phyloP scores from a whole-genome alignment of 345 rosid genomes.

The Lepidium aucheri region DNA sequence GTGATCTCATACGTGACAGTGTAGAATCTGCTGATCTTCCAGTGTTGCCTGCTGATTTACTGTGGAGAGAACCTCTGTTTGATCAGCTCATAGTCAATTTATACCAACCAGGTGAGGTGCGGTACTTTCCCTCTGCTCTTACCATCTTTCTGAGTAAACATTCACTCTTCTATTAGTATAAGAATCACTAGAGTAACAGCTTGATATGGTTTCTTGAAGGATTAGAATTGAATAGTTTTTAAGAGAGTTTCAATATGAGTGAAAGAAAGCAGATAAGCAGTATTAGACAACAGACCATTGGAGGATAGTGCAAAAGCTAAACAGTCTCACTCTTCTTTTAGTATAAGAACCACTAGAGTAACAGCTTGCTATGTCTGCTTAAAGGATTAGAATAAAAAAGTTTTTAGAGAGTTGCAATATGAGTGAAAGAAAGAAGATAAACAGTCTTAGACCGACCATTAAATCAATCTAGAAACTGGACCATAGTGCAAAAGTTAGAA shows the following conservation, averaged over 20 bases:
- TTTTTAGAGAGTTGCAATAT: background rate
- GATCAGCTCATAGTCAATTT: constrained; percentile 74
- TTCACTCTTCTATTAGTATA: background rate
- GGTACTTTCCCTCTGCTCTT: constrained; percentile 8
- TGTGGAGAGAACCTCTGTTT: constrained; percentile 73
- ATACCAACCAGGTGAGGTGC: constrained; percentile 86
- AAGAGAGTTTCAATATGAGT: background rate
- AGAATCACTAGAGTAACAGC: background rate
- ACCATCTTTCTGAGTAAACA: background rate
- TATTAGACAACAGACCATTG: background rate
- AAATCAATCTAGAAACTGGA: too few species aligned
- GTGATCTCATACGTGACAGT: constrained; percentile 41
- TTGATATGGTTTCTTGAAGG: background rate
- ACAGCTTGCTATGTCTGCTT: background rate
- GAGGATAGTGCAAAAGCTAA: background rate
- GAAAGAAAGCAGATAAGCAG: background rate
- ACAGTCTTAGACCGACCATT: background rate
- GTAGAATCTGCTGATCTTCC: constrained; percentile 26
- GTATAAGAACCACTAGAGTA: background rate
- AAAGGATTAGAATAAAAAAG: background rate
- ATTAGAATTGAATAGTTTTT: background rate
- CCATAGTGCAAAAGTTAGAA: background rate
- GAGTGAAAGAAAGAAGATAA: background rate
- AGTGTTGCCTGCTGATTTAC: constrained; percentile 45
- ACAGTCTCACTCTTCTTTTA: background rate